phyloP scores from a whole-genome alignment of 106 monocot genomes.

The Acanthochlamys bracteata region DNA sequence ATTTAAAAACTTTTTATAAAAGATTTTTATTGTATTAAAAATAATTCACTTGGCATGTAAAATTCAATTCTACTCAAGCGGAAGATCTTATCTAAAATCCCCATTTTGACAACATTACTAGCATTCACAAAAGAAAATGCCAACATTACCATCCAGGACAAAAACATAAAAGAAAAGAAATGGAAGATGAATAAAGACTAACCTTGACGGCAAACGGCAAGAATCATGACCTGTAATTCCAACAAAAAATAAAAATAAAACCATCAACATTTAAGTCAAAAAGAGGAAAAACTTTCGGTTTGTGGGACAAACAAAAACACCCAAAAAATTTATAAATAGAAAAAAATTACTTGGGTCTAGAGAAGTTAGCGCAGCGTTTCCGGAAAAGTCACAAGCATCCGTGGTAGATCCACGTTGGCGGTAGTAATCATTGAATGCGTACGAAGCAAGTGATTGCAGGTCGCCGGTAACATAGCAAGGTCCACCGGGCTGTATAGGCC shows the following conservation, averaged over 20 bases:
- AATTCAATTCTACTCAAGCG: no score
- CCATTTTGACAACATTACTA: no score
- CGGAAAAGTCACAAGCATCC: conserved; percentile 76
- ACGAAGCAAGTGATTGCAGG: conserved; percentile 69
- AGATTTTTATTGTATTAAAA: no score
- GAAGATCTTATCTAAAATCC: no score
- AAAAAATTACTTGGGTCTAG: conserved; percentile 44
- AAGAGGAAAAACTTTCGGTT: neutral
- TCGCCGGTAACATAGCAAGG: conserved; percentile 56
- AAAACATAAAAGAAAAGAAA: neutral
- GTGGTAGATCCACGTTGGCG: conserved; percentile 20
- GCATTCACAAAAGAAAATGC: neutral
- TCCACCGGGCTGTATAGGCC: conserved; percentile 65
- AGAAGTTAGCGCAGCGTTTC: conserved; percentile 60
- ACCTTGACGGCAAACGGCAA: conserved; percentile 72
- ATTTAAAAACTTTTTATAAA: no score
- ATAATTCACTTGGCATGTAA: no score
- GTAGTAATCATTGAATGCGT: conserved; percentile 90
- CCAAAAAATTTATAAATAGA: neutral
- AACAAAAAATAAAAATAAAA: neutral
- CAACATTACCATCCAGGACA: no score
- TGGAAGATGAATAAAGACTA: neutral
- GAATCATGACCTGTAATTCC: conserved; percentile 32
- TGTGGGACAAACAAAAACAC: neutral
- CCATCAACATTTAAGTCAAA: neutral